A percentile compares a stretch with the other conserved stretches of the same genome.
Conservation (phyloP, 179 eudicot species). For the Monotropa hypopitys region DNA sequence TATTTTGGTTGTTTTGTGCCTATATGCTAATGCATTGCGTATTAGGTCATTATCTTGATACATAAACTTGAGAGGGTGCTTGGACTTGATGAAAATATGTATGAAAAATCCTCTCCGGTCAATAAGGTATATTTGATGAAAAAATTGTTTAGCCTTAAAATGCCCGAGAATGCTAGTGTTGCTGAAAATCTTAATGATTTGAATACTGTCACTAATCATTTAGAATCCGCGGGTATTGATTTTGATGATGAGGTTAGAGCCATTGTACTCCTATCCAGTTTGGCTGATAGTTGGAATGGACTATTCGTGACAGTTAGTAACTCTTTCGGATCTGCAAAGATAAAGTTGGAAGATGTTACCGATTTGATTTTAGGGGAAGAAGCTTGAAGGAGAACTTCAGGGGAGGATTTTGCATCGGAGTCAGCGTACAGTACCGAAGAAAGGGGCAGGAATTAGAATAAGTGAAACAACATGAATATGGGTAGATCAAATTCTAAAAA, state of each 20-base stretch:
- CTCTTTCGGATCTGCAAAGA: background rate
- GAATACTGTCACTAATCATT: background rate
- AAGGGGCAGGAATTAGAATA: background rate
- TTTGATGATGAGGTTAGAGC: slow-evolving; percentile 11
- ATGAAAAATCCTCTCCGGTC: too few species aligned
- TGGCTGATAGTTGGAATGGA: background rate
- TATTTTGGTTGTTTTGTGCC: too few species aligned
- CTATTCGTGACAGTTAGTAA: background rate
- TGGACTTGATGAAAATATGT: too few species aligned
- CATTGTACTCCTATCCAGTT: background rate
- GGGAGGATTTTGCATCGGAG: background rate
- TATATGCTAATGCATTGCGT: too few species aligned
- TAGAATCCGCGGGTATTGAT: background rate
- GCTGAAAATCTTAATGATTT: background rate
- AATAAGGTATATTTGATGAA: too few species aligned
- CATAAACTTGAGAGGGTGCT: too few species aligned
- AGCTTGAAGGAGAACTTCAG: background rate
- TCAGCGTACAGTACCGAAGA: background rate
- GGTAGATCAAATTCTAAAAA: background rate
- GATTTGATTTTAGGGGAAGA: background rate
- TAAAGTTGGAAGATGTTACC: background rate
- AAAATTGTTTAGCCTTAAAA: slow-evolving; percentile 6
- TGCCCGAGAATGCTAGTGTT: background rate
- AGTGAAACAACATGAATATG: too few species aligned
- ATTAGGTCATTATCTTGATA: too few species aligned